A percentile compares a stretch with the other conserved stretches of the same genome.
Evolutionary conservation across 768 basidiomycete species (phyloP).

Genomic region (Cubamyces sp.): DNA sequence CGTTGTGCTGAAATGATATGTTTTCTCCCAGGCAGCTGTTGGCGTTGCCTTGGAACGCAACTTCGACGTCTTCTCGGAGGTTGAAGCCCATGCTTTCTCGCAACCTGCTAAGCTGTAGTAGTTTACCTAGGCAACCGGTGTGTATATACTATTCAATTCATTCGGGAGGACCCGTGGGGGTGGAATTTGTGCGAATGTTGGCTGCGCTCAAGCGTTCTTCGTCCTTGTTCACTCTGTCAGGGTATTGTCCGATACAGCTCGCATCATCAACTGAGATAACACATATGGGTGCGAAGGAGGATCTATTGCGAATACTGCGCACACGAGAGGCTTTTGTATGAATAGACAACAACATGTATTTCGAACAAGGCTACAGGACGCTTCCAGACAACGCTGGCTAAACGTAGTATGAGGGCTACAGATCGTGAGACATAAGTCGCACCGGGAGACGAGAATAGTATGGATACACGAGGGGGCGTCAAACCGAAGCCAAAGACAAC

Average conservation of each 20-base stretch:
- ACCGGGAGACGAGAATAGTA: constrained; percentile 5
- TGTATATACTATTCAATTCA: not conserved
- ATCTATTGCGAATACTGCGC: not conserved
- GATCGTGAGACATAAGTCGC: constrained; percentile 6
- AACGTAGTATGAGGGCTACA: constrained; percentile 24
- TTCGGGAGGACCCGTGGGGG: too few species aligned
- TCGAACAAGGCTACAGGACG: constrained; percentile 17
- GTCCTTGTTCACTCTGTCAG: not conserved
- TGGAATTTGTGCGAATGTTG: not conserved
- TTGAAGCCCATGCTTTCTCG: constrained; percentile 30
- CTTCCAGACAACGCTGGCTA: constrained; percentile 1
- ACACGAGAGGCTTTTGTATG: not conserved
- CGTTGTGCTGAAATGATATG: not conserved
- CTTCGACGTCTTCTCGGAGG: constrained; percentile 65
- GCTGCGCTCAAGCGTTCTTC: not conserved
- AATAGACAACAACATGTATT: constrained; percentile 20
- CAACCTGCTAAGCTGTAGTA: constrained; percentile 34
- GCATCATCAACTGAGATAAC: too few species aligned
- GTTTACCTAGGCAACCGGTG: not conserved
- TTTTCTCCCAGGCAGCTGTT: constrained; percentile 45
- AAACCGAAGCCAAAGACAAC: constrained; percentile 1
- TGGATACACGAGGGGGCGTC: constrained; percentile 25
- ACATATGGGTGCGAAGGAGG: not conserved
- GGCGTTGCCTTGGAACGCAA: constrained; percentile 62
- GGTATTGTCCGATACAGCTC: not conserved